Evolutionary conservation across 345 rosid genomes (phyloP), one percentile per base, ranked within the genome.

Genomic region (Pistacia vera): DNA sequence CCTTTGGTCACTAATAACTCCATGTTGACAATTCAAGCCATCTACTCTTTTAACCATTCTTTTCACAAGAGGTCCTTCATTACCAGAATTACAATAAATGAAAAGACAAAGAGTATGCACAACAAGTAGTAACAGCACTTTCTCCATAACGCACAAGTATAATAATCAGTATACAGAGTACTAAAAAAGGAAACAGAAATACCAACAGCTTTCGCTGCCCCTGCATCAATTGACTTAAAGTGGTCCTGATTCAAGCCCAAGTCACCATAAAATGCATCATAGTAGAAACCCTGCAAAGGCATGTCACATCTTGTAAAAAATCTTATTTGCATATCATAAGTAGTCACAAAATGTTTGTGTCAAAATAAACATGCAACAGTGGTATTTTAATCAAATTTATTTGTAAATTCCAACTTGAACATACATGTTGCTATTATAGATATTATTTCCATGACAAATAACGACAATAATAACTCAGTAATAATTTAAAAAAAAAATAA

Each of bases 201-300:
- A 96, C 98, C 94, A 81, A 75, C 94, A 77, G 94, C 98, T 86
- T 89, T 92, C 17, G 59, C 12, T 46, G 97, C 97, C 63, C 87
- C 94, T 4, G 85, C 79, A 68, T 90, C 94, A 56, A 97, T 97
- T 71, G 83, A 77, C 81, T 91, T 90, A 79, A 97, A 94, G 79
- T 97, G 96, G 61, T 88, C 91, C n/a, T 91, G 98, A 60, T 89
- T 97, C 83, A 97, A 81, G 25, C 97, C 92, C 84, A 92, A 81
- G 9, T 91, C 97, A 44, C 92, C 96, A 78, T 97, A 97, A 88
- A 85, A 91, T 51, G 91, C 99, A 86, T 97, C 99, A 84, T 97
- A 97, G 82, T 91, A 97, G 85, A 97, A 97, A 59, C 99, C 99
- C 98, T 96, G 88, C 73, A 79, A 72, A 11, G 74, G 54, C 62